Conservation (phyloP, 83 land plant genomes). For the Isoetes engelmannii region DNA sequence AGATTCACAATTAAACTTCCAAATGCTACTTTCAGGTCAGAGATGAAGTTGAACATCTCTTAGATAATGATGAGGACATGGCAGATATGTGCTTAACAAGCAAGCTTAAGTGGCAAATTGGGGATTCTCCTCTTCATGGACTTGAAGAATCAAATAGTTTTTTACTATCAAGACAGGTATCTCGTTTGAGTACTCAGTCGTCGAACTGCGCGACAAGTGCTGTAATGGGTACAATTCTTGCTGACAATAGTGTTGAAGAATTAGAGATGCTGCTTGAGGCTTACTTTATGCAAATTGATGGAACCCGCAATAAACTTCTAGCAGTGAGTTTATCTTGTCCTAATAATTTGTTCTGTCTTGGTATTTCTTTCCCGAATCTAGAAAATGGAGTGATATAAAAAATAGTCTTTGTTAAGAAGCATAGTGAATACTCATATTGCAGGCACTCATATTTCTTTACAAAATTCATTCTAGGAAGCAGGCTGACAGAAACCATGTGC, state of each 20-base stretch:
- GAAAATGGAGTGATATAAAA: no score
- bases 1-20: not conserved
- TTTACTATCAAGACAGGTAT: constrained; percentile 20
- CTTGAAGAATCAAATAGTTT: not conserved
- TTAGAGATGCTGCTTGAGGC: constrained; percentile 98
- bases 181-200: constrained; percentile 32
- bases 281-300: constrained; percentile 94
- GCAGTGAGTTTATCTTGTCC: constrained; percentile 43
- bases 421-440: no score
- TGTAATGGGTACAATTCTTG: constrained; percentile 36
- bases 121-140: not conserved
- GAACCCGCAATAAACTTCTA: constrained; percentile 80
- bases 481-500: no score
- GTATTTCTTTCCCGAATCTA: no score
- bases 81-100: constrained; percentile 85
- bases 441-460: no score
- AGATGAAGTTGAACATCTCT: constrained; percentile 90
- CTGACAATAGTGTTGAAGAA: constrained; percentile 80
- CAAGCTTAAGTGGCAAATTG: constrained; percentile 26
- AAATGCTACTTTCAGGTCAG: constrained; percentile 46
- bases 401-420: no score
- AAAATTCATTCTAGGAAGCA: no score
- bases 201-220: constrained; percentile 48
- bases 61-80: constrained; percentile 95
- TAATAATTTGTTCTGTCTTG: no score